Evolutionary conservation across 768 basidiomycete genomes (phyloP), one percentile per base, ranked within the genome.

Genomic region (Lactarius sp.): DNA sequence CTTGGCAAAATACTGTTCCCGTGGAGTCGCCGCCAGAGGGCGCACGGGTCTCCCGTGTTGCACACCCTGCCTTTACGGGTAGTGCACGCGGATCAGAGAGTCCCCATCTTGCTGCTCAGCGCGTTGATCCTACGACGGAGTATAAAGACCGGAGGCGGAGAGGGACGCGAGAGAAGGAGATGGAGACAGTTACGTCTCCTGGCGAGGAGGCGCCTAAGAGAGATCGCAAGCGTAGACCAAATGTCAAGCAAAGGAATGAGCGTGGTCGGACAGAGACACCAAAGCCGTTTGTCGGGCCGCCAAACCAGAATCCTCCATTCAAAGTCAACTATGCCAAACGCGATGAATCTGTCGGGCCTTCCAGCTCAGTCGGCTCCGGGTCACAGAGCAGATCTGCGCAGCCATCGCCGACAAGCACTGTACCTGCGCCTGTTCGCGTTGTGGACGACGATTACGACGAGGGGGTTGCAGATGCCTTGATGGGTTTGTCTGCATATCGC

Each of bases 391-490:
- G 87, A 34, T 89, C 87, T 1, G 77, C 85, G 46, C 88, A 88
- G 68, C 88, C 87, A 2, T 89, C 86, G 36, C 88, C 89, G 1
- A 89, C 83, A 2, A 83, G 80, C 61, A 81, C 79, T 20, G 80
- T 81, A 7, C 81, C 84, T 42, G 81, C 85, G 18, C 85, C 87
- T 7, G 78, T 84, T 12, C 81, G 94, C 7, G 76, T 83, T 1
- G 81, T 95, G 18, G 93, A 97, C 70, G 94, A 98, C 68, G 90
- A 97, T 69, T 97, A 97, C 69, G 94, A 98, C 69, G 94, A 94
- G 73, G 90, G 88, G 31, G 90, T 86, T n/a, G 85, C 91, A 4
- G 92, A 93, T 68, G 84, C 90, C 0, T 77, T 97, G 39, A 90
- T 97, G 74, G 84, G 81, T 2, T 79, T 97, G 52, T 66, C 69